Evolutionary conservation across 1,284 basidiomycete genomes (phyloP), one percentile per base, ranked within the genome.

Genomic region (Fomes fomentarius): DNA sequence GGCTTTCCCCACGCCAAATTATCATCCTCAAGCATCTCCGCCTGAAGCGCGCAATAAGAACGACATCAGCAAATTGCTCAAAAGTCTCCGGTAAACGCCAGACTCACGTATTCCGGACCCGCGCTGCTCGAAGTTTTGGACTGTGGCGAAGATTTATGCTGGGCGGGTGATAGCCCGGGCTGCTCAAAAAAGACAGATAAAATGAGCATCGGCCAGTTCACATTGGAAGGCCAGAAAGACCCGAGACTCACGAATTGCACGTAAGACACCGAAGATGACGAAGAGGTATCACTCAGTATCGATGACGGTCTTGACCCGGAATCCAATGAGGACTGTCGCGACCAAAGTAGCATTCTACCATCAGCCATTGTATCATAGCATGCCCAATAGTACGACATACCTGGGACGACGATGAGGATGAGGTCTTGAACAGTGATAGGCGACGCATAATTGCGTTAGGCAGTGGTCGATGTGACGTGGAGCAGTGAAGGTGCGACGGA

Each of bases 11-110:
- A 66, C 5, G 65, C 55, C 52, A 62, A 42, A 43, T 66, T 63
- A 34, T 66, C 65, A 17, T 64, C 62, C 24, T 66, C 65, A 33
- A 66, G 43, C 61, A 63, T 63, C 37, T 66, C 65, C 11, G 65
- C 65, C 65, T 66, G 35, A 25, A 35, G 28, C 4, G 25, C 39
- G 38, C 38, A 19, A 19, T 6, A 6, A 30, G 5, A 24, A 34
- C 9, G n/a, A 21, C 21, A 10, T 45, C 19, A 45, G 31, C 31
- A 26, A 17, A 8, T 22, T n/a, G 5, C 26, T 14, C 10, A 14
- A 33, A 17, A 22, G 5, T 2, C 10, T 12, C 19, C 19, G 33
- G 10, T 5, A 15, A 7, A 17, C 12, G 25, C 17, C 21, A 30
- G 31, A 48, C 56, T 56, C 52, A 61, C 60, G 31, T 57, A 56